Evolutionary conservation across 176 grass and related monocot species (phyloP).

Genomic region (Carex myosuroides): DNA sequence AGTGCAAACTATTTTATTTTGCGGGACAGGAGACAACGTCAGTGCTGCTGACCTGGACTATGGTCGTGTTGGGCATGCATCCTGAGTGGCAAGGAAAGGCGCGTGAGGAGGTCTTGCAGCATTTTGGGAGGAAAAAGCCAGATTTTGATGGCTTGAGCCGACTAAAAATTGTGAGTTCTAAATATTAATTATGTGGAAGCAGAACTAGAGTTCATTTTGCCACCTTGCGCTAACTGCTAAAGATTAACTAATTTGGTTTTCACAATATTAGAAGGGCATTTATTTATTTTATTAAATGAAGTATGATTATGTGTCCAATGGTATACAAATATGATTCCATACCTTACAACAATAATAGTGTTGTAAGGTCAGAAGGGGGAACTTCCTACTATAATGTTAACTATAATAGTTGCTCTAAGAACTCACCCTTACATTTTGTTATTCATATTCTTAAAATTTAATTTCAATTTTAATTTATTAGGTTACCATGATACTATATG

Average conservation of each 20-base stretch:
- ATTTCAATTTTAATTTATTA: neutral
- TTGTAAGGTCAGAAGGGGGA: neutral
- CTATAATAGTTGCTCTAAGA: too few relatives aligned
- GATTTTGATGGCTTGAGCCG: constrained; percentile 46
- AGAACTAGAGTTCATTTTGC: neutral
- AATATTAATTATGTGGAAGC: neutral
- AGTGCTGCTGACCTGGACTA: constrained; percentile 71
- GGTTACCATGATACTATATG: constrained; percentile 62
- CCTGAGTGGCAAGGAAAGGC: constrained; percentile 61
- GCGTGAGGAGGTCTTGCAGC: constrained; percentile 61
- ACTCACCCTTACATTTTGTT: neutral
- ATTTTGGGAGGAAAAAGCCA: constrained; percentile 39
- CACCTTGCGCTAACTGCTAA: too few relatives aligned
- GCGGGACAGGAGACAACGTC: constrained; percentile 71
- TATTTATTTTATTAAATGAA: too few relatives aligned
- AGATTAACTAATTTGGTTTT: neutral
- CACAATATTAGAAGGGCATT: neutral
- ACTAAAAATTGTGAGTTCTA: constrained; percentile 54
- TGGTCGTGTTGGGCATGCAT: constrained; percentile 64
- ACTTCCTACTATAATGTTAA: neutral
- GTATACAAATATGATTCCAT: neutral
- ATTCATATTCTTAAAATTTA: neutral
- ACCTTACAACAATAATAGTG: neutral
- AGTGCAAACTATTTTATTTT: constrained; percentile 93
- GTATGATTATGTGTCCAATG: too few relatives aligned